Evolutionary conservation across 2,329 filamentous ascomycete genomes (phyloP).

Genomic region (Fusarium pseudonygamai): DNA sequence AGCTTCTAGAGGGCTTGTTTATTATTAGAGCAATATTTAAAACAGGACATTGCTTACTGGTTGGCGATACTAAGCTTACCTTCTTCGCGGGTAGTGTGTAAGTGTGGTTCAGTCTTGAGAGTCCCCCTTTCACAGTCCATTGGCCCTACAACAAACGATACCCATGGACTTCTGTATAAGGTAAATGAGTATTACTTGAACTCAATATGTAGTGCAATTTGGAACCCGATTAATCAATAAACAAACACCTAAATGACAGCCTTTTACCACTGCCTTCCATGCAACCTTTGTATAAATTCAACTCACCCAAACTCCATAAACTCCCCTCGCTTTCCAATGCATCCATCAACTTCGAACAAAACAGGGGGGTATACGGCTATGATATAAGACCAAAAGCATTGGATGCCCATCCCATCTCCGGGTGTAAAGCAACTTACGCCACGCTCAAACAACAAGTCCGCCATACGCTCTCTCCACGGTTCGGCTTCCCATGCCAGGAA

Average conservation of each 20-base stretch:
- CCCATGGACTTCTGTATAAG: not conserved
- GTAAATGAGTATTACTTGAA: not conserved
- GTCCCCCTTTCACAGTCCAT: no score
- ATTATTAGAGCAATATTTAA: not conserved
- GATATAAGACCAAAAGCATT: constrained; percentile 39
- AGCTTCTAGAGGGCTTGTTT: not conserved
- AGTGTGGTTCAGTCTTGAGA: not conserved
- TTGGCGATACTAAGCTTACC: not conserved
- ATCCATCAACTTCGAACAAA: constrained; percentile 25
- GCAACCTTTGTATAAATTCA: constrained; percentile 22
- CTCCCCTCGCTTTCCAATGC: constrained; percentile 32
- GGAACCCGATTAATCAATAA: not conserved
- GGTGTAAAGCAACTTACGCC: not conserved
- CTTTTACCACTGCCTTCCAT: constrained; percentile 29
- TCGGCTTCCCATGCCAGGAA: constrained; percentile 67
- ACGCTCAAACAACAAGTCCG: constrained; percentile 49
- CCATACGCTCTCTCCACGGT: constrained; percentile 67
- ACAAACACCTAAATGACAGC: constrained; percentile 19
- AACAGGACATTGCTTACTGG: not conserved
- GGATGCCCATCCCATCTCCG: constrained; percentile 14
- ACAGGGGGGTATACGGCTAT: constrained; percentile 38
- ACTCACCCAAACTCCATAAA: constrained; percentile 33
- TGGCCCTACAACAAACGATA: not conserved
- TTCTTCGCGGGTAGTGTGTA: not conserved
- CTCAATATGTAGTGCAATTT: not conserved